These are phyloP conservation scores for Penicillium brevicompactum DNA, from an alignment of 2,329 filamentous ascomycete genomes.

Conservation along the genomic window DNA sequence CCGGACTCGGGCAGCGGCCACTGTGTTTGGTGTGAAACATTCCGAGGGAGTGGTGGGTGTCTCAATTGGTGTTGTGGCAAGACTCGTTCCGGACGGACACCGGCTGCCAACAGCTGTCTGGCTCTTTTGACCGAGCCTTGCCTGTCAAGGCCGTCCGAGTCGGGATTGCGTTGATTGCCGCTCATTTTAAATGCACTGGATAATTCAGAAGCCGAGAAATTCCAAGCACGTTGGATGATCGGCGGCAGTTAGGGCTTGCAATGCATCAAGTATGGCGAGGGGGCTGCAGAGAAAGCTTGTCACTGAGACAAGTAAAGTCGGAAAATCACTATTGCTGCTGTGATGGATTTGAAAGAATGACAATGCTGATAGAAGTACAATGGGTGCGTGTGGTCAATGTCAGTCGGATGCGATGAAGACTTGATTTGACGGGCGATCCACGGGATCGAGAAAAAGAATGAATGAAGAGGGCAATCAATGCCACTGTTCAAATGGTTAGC, in stretches of 20 bases:
- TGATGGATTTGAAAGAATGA: constrained; percentile 12
- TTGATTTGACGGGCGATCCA: constrained; percentile 16
- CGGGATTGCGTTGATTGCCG: constrained; percentile 12
- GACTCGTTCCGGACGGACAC: constrained; percentile 27
- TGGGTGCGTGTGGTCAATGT: not conserved
- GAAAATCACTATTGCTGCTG: constrained; percentile 11
- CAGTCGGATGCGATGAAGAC: not conserved
- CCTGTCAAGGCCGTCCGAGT: constrained; percentile 19
- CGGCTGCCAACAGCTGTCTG: constrained; percentile 37
- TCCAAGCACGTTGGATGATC: not conserved
- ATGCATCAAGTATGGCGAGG: constrained; percentile 12
- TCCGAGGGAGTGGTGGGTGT: constrained; percentile 16
- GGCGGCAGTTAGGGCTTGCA: constrained; percentile 3
- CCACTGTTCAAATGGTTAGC: constrained; percentile 21
- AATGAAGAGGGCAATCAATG: constrained; percentile 36
- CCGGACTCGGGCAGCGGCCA: constrained; percentile 48
- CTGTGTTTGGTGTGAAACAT: constrained; percentile 43
- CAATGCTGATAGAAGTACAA: constrained; percentile 3
- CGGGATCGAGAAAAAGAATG: constrained; percentile 23
- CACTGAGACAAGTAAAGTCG: not conserved
- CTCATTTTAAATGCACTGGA: constrained; percentile 22
- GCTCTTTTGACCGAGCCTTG: constrained; percentile 40
- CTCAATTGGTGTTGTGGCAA: constrained; percentile 9
- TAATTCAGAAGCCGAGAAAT: not conserved
- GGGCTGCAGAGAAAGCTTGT: not conserved